Conservation (phyloP, 2,329 filamentous ascomycete genomes). For the Paradendryphiella salina region DNA sequence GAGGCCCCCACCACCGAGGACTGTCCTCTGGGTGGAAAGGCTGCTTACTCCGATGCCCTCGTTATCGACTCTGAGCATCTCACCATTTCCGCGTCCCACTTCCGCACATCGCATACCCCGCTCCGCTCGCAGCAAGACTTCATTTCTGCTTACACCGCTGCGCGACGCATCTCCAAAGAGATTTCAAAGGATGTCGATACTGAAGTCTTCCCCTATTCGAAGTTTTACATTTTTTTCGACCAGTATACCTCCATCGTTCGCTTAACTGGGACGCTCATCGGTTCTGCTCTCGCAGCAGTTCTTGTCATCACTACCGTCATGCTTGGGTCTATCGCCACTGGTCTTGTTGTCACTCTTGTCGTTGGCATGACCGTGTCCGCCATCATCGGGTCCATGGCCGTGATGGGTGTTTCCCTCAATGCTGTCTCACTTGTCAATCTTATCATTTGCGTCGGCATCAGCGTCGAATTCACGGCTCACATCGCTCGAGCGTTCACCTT, state of each 20-base stretch:
- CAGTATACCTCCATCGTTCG: conserved; percentile 86
- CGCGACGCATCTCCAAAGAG: conserved; percentile 80
- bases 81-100: conserved; percentile 81
- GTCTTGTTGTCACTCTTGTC: conserved; percentile 78
- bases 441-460: conserved; percentile 95
- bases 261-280: conserved; percentile 77
- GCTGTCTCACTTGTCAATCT: conserved; percentile 94
- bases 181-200: conserved; percentile 72
- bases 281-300: conserved; percentile 82
- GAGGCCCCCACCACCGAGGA: conserved; percentile 75
- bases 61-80: conserved; percentile 70
- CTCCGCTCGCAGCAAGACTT: conserved; percentile 89
- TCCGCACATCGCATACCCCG: conserved; percentile 86
- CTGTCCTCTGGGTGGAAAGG: conserved; percentile 86
- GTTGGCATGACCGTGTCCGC: conserved; percentile 93
- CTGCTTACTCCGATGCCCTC: conserved; percentile 82
- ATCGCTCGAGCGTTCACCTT: conserved; percentile 96
- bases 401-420: conserved; percentile 86
- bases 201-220: conserved; percentile 92
- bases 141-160: conserved; percentile 85
- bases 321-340: conserved; percentile 81
- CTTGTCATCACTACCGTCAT: conserved; percentile 77
- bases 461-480: conserved; percentile 96
- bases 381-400: conserved; percentile 92
- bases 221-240: conserved; percentile 99